phyloP scores from a whole-genome alignment of 352 stramenopile genomes.

The Phytophthora pistaciae region DNA sequence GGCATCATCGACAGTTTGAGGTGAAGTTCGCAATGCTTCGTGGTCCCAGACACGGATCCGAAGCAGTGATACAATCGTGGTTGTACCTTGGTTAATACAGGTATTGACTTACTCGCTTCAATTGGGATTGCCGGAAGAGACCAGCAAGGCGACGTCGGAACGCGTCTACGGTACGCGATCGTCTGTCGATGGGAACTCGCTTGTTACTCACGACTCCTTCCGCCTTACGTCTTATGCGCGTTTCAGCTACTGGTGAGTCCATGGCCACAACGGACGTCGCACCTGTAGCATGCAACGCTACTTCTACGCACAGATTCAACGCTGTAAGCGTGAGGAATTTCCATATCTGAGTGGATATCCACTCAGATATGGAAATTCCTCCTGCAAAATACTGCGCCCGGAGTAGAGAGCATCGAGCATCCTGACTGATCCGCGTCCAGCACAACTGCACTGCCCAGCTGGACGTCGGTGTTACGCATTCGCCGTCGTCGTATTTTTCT shows the following conservation, averaged over 20 bases:
- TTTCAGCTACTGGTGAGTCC: neutral
- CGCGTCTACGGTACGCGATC: conserved; percentile 2
- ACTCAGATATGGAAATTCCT: too few species aligned
- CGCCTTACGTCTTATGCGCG: conserved; percentile 8
- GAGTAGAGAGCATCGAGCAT: conserved; percentile 10
- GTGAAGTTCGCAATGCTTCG: too few species aligned
- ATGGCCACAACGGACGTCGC: neutral
- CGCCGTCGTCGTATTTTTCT: conserved; percentile 15
- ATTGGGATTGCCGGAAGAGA: neutral
- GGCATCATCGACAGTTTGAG: too few species aligned
- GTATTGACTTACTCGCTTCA: too few species aligned
- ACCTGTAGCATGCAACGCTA: conserved; percentile 3
- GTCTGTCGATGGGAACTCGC: conserved; percentile 7
- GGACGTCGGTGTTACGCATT: neutral
- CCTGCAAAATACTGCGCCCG: neutral
- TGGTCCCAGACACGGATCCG: too few species aligned
- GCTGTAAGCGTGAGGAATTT: too few species aligned
- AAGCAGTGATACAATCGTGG: neutral
- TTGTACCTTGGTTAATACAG: too few species aligned
- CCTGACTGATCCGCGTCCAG: conserved; percentile 20
- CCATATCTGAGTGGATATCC: too few species aligned
- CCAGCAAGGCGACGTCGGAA: conserved; percentile 4
- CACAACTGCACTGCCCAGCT: conserved; percentile 13
- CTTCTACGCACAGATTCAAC: neutral
- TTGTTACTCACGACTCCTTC: conserved; percentile 28